Evolutionary conservation across 495 filamentous ascomycete species (phyloP).

Genomic region (Parmelia sp.): DNA sequence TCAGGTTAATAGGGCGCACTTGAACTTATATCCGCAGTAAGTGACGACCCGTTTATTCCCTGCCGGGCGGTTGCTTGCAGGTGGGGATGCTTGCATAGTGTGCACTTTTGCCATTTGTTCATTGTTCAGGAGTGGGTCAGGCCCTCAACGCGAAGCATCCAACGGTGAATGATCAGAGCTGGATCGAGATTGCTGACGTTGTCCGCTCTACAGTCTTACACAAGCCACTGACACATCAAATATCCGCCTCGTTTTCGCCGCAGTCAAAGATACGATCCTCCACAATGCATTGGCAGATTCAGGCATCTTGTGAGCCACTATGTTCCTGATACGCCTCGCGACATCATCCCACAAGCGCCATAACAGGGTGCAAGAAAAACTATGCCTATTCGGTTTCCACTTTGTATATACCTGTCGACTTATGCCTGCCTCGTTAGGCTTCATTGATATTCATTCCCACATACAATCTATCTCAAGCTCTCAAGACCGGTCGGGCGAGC

Average conservation of each 20-base stretch:
- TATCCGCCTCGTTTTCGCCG: constrained; percentile 94
- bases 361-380: constrained; percentile 10
- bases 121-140: not conserved
- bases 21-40: constrained; percentile 97
- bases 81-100: constrained; percentile 2
- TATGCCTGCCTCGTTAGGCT: constrained; percentile 8
- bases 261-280: constrained; percentile 96
- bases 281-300: constrained; percentile 98
- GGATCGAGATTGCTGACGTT: constrained; percentile 5
- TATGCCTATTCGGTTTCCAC: constrained; percentile 5
- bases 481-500: not conserved
- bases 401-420: constrained; percentile 18
- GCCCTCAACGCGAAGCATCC: not conserved
- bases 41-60: constrained; percentile 39
- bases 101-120: not conserved
- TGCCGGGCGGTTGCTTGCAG: constrained; percentile 9
- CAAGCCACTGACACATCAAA: constrained; percentile 99
- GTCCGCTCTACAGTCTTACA: constrained; percentile 59
- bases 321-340: constrained; percentile 5
- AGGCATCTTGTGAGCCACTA: constrained; percentile 70
- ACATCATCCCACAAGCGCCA: constrained; percentile 4
- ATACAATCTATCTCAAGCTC: not conserved
- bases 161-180: not conserved
- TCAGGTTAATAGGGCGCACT: constrained; percentile 92
- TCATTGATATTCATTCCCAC: constrained; percentile 12